These are phyloP conservation scores for Musa balbisiana DNA, from an alignment of 202 grass and related monocot species.

Conservation along the genomic window DNA sequence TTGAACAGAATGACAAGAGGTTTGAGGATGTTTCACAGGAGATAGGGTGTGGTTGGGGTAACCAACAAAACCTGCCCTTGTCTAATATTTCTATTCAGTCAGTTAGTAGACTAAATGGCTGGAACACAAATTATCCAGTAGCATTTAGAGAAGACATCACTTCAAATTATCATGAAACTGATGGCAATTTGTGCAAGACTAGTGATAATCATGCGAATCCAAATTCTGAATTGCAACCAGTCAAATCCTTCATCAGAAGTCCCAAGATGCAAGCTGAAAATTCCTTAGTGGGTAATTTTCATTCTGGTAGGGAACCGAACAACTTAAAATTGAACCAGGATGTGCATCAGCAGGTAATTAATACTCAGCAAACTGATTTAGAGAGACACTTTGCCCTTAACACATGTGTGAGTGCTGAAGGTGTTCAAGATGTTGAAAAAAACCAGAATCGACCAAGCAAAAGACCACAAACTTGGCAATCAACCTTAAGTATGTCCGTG, in stretches of 20 bases:
- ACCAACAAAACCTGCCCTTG: conserved; percentile 50
- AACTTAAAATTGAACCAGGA: conserved; percentile 37
- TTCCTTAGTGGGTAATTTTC: conserved; percentile 35
- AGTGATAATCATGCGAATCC: conserved; percentile 44
- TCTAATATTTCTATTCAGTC: conserved; percentile 52
- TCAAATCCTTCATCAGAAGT: conserved; percentile 40
- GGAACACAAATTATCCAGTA: conserved; percentile 49
- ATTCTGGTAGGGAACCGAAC: conserved; percentile 13
- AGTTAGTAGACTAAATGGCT: conserved; percentile 61
- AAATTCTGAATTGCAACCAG: conserved; percentile 33
- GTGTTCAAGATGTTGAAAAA: conserved; percentile 44
- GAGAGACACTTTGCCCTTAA: neutral
- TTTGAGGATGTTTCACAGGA: conserved; percentile 27
- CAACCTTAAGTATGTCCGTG: conserved; percentile 41
- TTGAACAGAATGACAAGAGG: conserved; percentile 50
- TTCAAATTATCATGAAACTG: conserved; percentile 44
- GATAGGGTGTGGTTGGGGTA: conserved; percentile 56
- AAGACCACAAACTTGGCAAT: conserved; percentile 26
- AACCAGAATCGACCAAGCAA: conserved; percentile 33
- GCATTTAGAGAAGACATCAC: conserved; percentile 38
- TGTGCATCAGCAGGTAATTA: conserved; percentile 34
- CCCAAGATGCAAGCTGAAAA: conserved; percentile 32
- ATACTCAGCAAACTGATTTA: conserved; percentile 10
- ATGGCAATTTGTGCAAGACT: conserved; percentile 43
- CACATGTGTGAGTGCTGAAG: neutral